phyloP scores from a whole-genome alignment of 352 stramenopile species.

The Pythium scleroteichum region DNA sequence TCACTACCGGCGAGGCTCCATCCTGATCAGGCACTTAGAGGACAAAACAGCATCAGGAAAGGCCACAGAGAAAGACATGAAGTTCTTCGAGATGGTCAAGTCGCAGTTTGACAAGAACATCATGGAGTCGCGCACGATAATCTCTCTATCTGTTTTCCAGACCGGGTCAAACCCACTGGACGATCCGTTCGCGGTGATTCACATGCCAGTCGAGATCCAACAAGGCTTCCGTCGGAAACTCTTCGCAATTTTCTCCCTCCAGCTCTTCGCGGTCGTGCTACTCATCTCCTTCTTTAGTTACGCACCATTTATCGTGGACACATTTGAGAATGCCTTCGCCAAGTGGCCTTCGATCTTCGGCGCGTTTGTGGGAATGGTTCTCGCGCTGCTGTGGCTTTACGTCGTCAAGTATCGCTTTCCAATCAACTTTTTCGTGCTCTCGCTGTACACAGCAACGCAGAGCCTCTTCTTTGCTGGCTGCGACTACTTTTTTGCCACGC shows the following conservation, averaged over 20 bases:
- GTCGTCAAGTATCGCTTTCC: slow-evolving; percentile 73
- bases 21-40: slow-evolving; percentile 72
- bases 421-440: slow-evolving; percentile 68
- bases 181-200: slow-evolving; percentile 68
- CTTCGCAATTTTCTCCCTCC: slow-evolving; percentile 71
- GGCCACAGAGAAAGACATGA: slow-evolving; percentile 72
- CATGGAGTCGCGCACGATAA: slow-evolving; percentile 74
- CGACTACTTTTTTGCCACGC: slow-evolving; percentile 58
- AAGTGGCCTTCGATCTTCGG: slow-evolving; percentile 57
- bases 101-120: slow-evolving; percentile 67
- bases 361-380: slow-evolving; percentile 52
- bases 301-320: slow-evolving; percentile 27
- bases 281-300: slow-evolving; percentile 47
- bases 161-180: slow-evolving; percentile 70
- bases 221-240: slow-evolving; percentile 73
- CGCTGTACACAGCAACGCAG: slow-evolving; percentile 56
- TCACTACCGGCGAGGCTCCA: slow-evolving; percentile 71
- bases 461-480: slow-evolving; percentile 61
- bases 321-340: slow-evolving; percentile 38
- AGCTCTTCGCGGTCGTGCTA: slow-evolving; percentile 52
- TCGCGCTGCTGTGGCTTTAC: slow-evolving; percentile 67
- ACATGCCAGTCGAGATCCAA: slow-evolving; percentile 69
- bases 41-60: slow-evolving; percentile 58
- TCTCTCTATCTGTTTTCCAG: slow-evolving; percentile 77
- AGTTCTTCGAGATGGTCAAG: slow-evolving; percentile 83